Percentiles rank a stretch among this genome's conserved stretches.
Evolutionary conservation across 148 eudicot genomes (phyloP).

Genomic region (Nyssa sinensis): DNA sequence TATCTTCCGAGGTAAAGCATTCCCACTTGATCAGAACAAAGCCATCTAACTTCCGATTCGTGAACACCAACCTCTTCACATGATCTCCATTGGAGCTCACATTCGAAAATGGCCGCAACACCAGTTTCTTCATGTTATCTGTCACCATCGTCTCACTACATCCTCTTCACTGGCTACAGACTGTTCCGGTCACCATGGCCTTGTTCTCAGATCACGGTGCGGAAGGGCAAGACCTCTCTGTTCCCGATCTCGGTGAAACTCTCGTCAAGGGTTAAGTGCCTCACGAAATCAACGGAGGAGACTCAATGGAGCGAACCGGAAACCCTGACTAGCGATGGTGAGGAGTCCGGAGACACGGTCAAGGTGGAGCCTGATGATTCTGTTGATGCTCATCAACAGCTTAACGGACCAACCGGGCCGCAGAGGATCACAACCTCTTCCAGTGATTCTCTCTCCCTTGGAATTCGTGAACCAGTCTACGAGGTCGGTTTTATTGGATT

Average conservation of each 20-base stretch:
- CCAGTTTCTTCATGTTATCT: slow-evolving; percentile 17
- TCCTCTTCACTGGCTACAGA: slow-evolving; percentile 15
- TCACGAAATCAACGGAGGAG: slow-evolving; percentile 45
- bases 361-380: slow-evolving; percentile 14
- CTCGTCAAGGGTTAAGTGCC: slow-evolving; percentile 25
- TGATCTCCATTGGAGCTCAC: slow-evolving; percentile 11
- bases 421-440: slow-evolving; percentile 25
- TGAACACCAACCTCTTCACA: background rate
- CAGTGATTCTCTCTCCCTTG: slow-evolving; percentile 53
- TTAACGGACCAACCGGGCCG: slow-evolving; percentile 11
- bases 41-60: too few species aligned
- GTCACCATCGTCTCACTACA: slow-evolving; percentile 14
- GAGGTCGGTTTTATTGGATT: slow-evolving; percentile 66
- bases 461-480: slow-evolving; percentile 90
- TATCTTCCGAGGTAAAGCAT: too few species aligned
- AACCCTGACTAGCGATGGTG: slow-evolving; percentile 21
- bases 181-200: slow-evolving; percentile 20
- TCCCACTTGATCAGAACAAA: too few species aligned
- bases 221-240: slow-evolving; percentile 12
- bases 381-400: too few species aligned
- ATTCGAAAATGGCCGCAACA: slow-evolving; percentile 28
- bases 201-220: slow-evolving; percentile 14
- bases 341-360: slow-evolving; percentile 20
- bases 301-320: slow-evolving; percentile 37
- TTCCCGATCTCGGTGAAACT: slow-evolving; percentile 23